Conservation (phyloP, 371 early-diverging fungal species). For the Mortierella sp. region DNA sequence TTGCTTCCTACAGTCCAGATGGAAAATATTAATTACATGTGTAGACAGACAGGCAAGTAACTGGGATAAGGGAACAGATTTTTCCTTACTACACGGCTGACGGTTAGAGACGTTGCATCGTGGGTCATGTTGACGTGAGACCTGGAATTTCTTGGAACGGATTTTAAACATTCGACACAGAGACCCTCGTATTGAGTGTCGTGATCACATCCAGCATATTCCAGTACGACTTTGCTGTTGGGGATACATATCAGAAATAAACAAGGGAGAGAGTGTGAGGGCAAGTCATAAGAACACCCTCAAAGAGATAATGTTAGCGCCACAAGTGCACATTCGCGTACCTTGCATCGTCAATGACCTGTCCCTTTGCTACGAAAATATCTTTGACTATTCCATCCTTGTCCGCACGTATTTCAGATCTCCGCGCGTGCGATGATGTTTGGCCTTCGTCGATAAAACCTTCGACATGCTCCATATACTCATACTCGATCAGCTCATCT, state of each 20-base stretch:
- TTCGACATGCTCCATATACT: conserved; percentile 37
- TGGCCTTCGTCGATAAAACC: conserved; percentile 45
- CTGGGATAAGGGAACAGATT: background rate
- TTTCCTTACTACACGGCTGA: conserved; percentile 68
- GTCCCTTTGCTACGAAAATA: conserved; percentile 32
- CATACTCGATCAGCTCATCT: conserved; percentile 38
- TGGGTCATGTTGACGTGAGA: conserved; percentile 83
- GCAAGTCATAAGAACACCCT: background rate
- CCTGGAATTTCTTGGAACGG: conserved; percentile 32
- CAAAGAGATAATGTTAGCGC: background rate
- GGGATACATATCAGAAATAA: background rate
- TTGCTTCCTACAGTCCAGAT: conserved; percentile 75
- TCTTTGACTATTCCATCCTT: conserved; percentile 24
- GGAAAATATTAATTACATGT: background rate
- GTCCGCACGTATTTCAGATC: conserved; percentile 30
- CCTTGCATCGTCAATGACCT: conserved; percentile 28
- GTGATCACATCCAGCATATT: conserved; percentile 76
- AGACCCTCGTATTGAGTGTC: conserved; percentile 85
- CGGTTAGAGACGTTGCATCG: conserved; percentile 78
- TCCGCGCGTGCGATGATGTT: conserved; percentile 21
- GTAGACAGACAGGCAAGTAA: background rate
- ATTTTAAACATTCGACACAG: conserved; percentile 84
- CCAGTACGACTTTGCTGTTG: conserved; percentile 47
- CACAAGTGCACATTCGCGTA: background rate
- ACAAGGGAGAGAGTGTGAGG: background rate